Conservation (phyloP, 768 basidiomycete genomes). For the Psilocybe tampanensis region DNA sequence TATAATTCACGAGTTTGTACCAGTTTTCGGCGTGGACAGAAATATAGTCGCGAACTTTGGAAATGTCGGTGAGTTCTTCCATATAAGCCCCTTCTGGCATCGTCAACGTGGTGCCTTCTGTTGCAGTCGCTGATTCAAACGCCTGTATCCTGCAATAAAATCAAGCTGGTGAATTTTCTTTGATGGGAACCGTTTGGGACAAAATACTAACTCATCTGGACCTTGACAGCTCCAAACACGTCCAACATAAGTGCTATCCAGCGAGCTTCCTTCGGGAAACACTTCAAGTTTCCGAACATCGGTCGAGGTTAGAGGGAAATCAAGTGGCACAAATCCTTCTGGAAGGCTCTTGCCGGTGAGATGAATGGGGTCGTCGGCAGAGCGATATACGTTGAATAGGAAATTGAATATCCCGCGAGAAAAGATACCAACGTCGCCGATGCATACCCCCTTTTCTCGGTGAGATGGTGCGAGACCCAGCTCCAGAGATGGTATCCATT, state of each 20-base stretch:
- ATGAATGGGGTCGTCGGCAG: slow-evolving; percentile 31
- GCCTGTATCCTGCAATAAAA: too few species aligned
- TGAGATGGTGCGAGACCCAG: slow-evolving; percentile 23
- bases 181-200: too few species aligned
- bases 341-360: slow-evolving; percentile 31
- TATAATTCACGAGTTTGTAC: too few species aligned
- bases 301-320: slow-evolving; percentile 2
- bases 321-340: slow-evolving; percentile 27
- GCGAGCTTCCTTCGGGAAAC: slow-evolving; percentile 13
- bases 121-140: too few species aligned
- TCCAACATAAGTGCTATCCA: slow-evolving; percentile 15
- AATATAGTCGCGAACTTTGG: too few species aligned
- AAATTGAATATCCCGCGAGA: slow-evolving; percentile 36
- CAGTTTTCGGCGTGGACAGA: too few species aligned
- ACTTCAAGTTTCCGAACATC: slow-evolving; percentile 13
- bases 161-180: too few species aligned
- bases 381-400: slow-evolving; percentile 39
- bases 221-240: too few species aligned
- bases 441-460: slow-evolving; percentile 29
- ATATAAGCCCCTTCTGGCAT: too few species aligned
- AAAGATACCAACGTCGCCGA: slow-evolving; percentile 42
- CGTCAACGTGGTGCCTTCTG: too few species aligned
- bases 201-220: too few species aligned
- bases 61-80: too few species aligned
- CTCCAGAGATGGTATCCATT: slow-evolving; percentile 37